These are phyloP conservation scores for Cutaneotrichosporon sp. DNA, from an alignment of 1,284 basidiomycete genomes.

Conservation along the genomic window DNA sequence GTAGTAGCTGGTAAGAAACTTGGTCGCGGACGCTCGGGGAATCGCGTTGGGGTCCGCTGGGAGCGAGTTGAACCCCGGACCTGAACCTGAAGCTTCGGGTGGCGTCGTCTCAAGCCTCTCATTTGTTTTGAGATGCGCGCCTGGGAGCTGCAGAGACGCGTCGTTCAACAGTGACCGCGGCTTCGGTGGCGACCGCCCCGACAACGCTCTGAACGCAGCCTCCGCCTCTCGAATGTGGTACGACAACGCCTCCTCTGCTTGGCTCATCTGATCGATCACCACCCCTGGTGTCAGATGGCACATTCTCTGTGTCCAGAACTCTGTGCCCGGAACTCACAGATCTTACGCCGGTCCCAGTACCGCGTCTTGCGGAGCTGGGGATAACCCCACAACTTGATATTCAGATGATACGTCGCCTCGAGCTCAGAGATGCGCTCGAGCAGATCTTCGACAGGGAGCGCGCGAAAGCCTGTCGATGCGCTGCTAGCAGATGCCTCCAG, in stretches of 20 bases:
- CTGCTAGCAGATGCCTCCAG: not conserved
- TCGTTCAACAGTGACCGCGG: not conserved
- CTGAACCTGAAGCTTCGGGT: not conserved
- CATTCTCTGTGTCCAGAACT: not conserved
- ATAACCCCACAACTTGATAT: constrained; percentile 8
- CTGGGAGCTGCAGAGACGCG: not conserved
- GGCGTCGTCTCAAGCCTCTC: not conserved
- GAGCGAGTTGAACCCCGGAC: not conserved
- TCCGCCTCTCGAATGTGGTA: constrained; percentile 9
- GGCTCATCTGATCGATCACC: constrained; percentile 9
- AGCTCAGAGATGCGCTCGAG: constrained; percentile 13
- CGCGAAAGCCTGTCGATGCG: not conserved
- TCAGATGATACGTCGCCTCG: constrained; percentile 14
- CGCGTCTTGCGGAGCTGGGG: constrained; percentile 10
- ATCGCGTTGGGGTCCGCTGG: not conserved
- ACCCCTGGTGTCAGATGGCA: constrained; percentile 11
- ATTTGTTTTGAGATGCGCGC: not conserved
- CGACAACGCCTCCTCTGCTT: constrained; percentile 1
- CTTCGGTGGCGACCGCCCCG: not conserved
- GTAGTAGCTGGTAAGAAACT: constrained; percentile 12
- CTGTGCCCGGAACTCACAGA: constrained; percentile 10
- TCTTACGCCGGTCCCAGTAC: constrained; percentile 15
- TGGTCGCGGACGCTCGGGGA: not conserved
- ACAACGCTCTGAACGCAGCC: constrained; percentile 2
- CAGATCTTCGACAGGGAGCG: constrained; percentile 5